phyloP scores from a whole-genome alignment of 768 basidiomycete species.

The Rhodotorula kratochvilovae region DNA sequence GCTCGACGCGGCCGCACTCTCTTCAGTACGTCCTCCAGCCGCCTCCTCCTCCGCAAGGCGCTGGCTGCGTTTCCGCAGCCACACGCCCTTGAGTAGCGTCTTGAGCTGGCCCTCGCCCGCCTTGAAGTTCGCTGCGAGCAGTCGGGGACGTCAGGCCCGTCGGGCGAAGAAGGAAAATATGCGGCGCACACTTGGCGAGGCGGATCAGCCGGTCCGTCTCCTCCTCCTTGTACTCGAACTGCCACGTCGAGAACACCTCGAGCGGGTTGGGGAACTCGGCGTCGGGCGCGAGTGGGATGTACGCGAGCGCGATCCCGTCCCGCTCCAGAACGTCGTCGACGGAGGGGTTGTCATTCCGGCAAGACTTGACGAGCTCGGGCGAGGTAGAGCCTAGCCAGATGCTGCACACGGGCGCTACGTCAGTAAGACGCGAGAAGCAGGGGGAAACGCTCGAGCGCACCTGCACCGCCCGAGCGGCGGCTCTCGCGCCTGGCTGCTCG shows the following conservation, averaged over 20 bases:
- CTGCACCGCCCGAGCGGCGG: slow-evolving; percentile 29
- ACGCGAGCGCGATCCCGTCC: slow-evolving; percentile 36
- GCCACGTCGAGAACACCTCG: slow-evolving; percentile 26
- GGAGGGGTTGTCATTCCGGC: slow-evolving; percentile 27
- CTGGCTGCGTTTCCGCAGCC: slow-evolving; percentile 30
- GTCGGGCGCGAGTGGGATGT: slow-evolving; percentile 26
- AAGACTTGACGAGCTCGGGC: background rate
- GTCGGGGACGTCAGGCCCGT: background rate
- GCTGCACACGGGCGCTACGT: background rate
- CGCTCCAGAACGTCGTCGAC: slow-evolving; percentile 9
- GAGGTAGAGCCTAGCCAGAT: slow-evolving; percentile 36
- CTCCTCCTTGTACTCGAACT: slow-evolving; percentile 33
- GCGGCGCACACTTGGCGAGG: slow-evolving; percentile 12
- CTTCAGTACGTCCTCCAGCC: background rate
- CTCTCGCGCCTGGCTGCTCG: slow-evolving; percentile 9
- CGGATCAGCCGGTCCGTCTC: slow-evolving; percentile 26
- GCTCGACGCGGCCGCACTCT: background rate
- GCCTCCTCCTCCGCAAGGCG: slow-evolving; percentile 10
- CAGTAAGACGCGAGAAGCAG: background rate
- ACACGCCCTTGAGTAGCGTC: slow-evolving; percentile 31
- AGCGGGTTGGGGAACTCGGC: slow-evolving; percentile 19
- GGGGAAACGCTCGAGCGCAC: background rate
- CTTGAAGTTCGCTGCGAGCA: slow-evolving; percentile 25
- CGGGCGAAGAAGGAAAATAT: background rate
- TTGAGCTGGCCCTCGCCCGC: slow-evolving; percentile 29